These are phyloP conservation scores for Gigaspora rosea DNA, from an alignment of 192 early-diverging fungal genomes.

Conservation along the genomic window DNA sequence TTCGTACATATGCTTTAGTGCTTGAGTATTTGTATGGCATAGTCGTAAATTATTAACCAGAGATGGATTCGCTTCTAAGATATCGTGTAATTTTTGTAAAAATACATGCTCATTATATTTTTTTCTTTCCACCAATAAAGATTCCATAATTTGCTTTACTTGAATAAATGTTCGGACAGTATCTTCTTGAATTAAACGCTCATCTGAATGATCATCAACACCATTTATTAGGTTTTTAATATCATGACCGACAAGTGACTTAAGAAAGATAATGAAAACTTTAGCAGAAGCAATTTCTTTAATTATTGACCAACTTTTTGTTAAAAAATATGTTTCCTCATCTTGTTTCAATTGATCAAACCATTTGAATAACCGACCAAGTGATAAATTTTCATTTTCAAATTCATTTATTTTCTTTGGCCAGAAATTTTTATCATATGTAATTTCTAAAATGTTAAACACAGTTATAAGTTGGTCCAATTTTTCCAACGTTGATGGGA, in stretches of 20 bases:
- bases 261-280: slow-evolving; percentile 9
- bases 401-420: background rate
- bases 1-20: slow-evolving; percentile 22
- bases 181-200: background rate
- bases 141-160: slow-evolving; percentile 28
- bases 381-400: background rate
- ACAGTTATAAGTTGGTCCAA: too few species aligned
- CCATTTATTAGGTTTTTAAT: too few species aligned
- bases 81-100: background rate
- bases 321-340: background rate
- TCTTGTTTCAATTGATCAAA: background rate
- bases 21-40: slow-evolving; percentile 21
- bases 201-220: too few species aligned
- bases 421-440: background rate
- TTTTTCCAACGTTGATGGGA: background rate
- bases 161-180: slow-evolving; percentile 19
- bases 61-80: background rate
- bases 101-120: background rate
- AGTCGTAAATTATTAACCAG: slow-evolving; percentile 14
- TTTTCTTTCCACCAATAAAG: background rate
- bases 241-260: too few species aligned
- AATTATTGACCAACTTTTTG: slow-evolving; percentile 9
- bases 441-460: background rate
- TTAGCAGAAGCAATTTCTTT: slow-evolving; percentile 11
- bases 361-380: background rate